Conservation (phyloP, 768 basidiomycete species). For the Astraeus odoratus region DNA sequence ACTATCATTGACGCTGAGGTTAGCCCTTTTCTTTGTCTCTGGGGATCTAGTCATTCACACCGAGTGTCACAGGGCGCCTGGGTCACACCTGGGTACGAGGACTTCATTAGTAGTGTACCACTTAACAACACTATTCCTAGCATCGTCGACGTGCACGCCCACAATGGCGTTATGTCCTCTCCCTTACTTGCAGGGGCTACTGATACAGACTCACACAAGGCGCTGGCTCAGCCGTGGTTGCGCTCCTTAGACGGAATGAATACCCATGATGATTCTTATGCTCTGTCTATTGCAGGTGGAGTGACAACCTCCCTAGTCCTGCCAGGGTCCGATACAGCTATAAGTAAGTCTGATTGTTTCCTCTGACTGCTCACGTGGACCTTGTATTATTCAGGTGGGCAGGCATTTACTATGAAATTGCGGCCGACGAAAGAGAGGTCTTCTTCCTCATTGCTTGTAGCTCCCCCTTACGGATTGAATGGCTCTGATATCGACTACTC, state of each 20-base stretch:
- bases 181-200: slow-evolving; percentile 32
- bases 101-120: background rate
- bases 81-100: slow-evolving; percentile 63
- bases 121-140: slow-evolving; percentile 32
- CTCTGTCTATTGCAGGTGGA: slow-evolving; percentile 37
- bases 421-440: slow-evolving; percentile 65
- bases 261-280: slow-evolving; percentile 36
- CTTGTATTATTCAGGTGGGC: slow-evolving; percentile 45
- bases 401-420: slow-evolving; percentile 74
- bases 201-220: slow-evolving; percentile 52
- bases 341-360: slow-evolving; percentile 15
- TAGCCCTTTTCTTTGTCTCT: background rate
- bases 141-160: slow-evolving; percentile 43
- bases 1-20: slow-evolving; percentile 47
- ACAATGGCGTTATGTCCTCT: slow-evolving; percentile 35
- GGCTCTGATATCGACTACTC: slow-evolving; percentile 38
- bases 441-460: slow-evolving; percentile 67
- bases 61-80: slow-evolving; percentile 44
- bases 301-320: slow-evolving; percentile 42
- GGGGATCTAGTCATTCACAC: background rate
- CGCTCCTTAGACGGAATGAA: slow-evolving; percentile 40
- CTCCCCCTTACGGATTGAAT: slow-evolving; percentile 63
- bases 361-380: background rate
- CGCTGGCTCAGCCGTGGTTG: slow-evolving; percentile 61
- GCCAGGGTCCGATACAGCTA: slow-evolving; percentile 36